Conservation (phyloP, 2,329 filamentous ascomycete species). For the Diaporthe eres region DNA sequence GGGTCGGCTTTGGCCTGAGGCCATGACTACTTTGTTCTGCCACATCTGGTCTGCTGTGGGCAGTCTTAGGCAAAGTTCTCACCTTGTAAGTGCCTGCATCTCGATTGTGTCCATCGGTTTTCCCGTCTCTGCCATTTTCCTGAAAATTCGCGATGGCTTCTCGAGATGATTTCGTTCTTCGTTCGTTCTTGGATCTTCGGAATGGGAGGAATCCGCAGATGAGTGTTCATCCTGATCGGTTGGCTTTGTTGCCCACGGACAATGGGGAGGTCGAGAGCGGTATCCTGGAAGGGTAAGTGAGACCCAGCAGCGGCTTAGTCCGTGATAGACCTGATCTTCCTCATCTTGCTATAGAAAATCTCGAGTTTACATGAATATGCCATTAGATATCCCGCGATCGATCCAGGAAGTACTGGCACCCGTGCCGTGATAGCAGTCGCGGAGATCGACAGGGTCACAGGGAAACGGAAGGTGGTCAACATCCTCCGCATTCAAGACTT, state of each 20-base stretch:
- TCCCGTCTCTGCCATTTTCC: not conserved
- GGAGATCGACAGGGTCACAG: not conserved
- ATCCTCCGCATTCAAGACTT: constrained; percentile 7
- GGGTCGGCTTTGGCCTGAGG: not conserved
- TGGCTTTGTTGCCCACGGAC: not conserved
- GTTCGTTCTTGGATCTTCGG: not conserved
- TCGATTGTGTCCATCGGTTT: not conserved
- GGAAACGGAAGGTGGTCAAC: not conserved
- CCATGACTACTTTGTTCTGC: no score
- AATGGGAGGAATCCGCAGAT: not conserved
- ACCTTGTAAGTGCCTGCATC: no score
- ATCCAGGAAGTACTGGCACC: constrained; percentile 18
- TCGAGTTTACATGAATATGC: not conserved
- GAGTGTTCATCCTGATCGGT: not conserved
- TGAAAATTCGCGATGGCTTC: not conserved
- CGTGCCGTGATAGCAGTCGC: constrained; percentile 8
- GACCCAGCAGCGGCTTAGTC: not conserved
- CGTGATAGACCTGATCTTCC: no score
- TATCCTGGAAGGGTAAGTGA: not conserved
- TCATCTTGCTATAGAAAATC: not conserved
- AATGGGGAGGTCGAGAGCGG: not conserved
- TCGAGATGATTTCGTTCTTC: not conserved
- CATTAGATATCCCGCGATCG: constrained; percentile 6
- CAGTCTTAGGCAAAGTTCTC: fast-evolving
- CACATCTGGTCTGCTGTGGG: not conserved